These are phyloP conservation scores for Colletotrichum salicis DNA, from an alignment of 2,329 filamentous ascomycete genomes.

Conservation along the genomic window DNA sequence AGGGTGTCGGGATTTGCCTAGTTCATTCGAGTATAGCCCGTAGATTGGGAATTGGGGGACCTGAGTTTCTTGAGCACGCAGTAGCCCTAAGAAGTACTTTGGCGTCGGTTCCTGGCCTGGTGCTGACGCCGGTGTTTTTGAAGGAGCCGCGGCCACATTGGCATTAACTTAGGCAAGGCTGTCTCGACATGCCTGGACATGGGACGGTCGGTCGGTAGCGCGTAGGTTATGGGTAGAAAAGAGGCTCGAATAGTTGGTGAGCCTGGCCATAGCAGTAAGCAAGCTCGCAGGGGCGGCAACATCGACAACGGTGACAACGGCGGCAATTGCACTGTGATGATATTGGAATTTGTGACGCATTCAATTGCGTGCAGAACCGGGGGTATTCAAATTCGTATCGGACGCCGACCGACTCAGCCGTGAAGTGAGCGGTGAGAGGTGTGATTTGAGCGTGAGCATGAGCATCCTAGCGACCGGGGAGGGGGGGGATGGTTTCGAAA, in stretches of 20 bases:
- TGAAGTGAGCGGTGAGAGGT: slow-evolving; percentile 22
- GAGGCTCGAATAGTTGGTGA: background rate
- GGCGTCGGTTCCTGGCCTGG: slow-evolving; percentile 25
- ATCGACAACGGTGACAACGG: background rate
- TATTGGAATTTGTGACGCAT: slow-evolving; percentile 1
- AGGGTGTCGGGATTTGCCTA: slow-evolving; percentile 36
- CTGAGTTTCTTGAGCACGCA: slow-evolving; percentile 8
- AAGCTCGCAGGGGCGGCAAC: too few relatives aligned
- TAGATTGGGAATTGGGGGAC: slow-evolving; percentile 16
- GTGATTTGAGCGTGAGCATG: too few relatives aligned
- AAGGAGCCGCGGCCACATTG: slow-evolving; percentile 6
- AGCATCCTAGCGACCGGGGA: slow-evolving; percentile 7
- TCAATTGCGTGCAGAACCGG: slow-evolving; percentile 14
- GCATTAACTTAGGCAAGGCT: background rate
- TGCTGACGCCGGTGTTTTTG: background rate
- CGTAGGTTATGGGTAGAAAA: background rate
- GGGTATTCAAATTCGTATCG: slow-evolving; percentile 1
- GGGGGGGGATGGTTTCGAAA: background rate
- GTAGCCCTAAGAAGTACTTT: slow-evolving; percentile 23
- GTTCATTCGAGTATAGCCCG: slow-evolving; percentile 31
- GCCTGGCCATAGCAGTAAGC: background rate
- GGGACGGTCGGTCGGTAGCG: background rate
- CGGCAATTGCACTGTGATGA: background rate
- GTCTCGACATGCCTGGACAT: background rate
- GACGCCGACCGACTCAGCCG: slow-evolving; percentile 26